Base-by-base conservation (phyloP, 1,284 basidiomycete species). In the Rhodotorula sp. region DNA sequence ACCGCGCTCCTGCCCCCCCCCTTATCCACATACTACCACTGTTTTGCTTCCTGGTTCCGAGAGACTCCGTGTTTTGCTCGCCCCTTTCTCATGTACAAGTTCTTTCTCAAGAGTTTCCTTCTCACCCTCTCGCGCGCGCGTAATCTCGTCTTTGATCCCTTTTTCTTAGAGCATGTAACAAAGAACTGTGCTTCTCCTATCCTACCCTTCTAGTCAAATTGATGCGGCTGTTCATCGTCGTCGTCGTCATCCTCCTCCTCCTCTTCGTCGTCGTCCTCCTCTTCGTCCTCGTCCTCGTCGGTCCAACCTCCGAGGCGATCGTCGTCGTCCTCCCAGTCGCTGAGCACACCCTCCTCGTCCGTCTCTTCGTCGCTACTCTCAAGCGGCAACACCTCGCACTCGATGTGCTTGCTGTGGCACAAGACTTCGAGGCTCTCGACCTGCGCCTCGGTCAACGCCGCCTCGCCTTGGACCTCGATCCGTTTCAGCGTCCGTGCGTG, bases 361-460 rank as follows among this genome's bases (percentile, higher is more conserved):
- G 49, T 26, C 8, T 51, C 58, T 14, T 39, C 48, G 16, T 47
- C 61, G 26, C 58, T 67, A 16, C 51, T 31, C 21, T 60, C 58
- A 14, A 68, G 39, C 52, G 61, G 49, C 12, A 62, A 16, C 14
- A 70, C 48, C 59, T 65, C 70, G 61, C 47, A 64, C 23, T 63
- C 68, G 31, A 73, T 63, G 51, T 66, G 65, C 61, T 67, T 75
- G 29, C 69, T 68, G 51, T 73, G 68, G 47, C 74, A 75, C 3
- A 66, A 52, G 51, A 75, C 68, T 62, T 75, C 71, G 47, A 75
- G 47, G 46, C 74, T 71, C 67, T 75, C 74, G 46, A 75, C 47
- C 67, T 73, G 71, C 34, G 62, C 71, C 34, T 64, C 66, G 23
- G 60, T 69, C 20, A 75, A 56, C 20, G 69, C 63, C 16, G 63